These are phyloP conservation scores for Paramarasmius palmivorus DNA, from an alignment of 1,284 basidiomycete species.

Conservation along the genomic window DNA sequence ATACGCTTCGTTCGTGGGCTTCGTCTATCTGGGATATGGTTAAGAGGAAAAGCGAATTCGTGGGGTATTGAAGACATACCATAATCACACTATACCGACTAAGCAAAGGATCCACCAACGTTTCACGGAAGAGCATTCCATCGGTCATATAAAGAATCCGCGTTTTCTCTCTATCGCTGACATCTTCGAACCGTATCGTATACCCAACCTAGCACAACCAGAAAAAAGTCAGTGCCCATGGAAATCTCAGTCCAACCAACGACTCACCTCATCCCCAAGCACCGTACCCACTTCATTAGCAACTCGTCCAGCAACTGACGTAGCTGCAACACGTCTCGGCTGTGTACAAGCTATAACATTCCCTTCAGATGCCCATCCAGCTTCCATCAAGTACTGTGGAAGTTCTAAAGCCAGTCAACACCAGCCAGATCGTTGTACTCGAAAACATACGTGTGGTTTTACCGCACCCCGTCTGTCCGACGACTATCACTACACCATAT, in stretches of 20 bases:
- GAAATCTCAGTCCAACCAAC: slow-evolving; percentile 17
- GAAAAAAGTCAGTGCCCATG: background rate
- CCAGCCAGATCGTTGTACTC: slow-evolving; percentile 15
- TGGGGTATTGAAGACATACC: slow-evolving; percentile 46
- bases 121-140: slow-evolving; percentile 96
- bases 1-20: slow-evolving; percentile 93
- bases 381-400: slow-evolving; percentile 91
- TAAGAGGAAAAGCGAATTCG: slow-evolving; percentile 3
- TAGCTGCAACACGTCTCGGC: slow-evolving; percentile 93
- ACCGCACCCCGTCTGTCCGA: slow-evolving; percentile 96
- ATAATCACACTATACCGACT: slow-evolving; percentile 94
- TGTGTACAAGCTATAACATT: slow-evolving; percentile 90
- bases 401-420: slow-evolving; percentile 60
- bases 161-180: slow-evolving; percentile 79
- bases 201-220: slow-evolving; percentile 78
- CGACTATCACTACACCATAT: slow-evolving; percentile 82
- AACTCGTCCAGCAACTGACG: slow-evolving; percentile 89
- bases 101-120: slow-evolving; percentile 85
- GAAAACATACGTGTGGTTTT: slow-evolving; percentile 88
- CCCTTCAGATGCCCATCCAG: slow-evolving; percentile 83
- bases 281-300: slow-evolving; percentile 86
- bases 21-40: slow-evolving; percentile 78
- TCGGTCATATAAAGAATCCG: slow-evolving; percentile 98
- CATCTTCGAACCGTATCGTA: slow-evolving; percentile 96
- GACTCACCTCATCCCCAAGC: slow-evolving; percentile 84